phyloP scores from a whole-genome alignment of 768 basidiomycete genomes.

The Panaeolus cyanescens region DNA sequence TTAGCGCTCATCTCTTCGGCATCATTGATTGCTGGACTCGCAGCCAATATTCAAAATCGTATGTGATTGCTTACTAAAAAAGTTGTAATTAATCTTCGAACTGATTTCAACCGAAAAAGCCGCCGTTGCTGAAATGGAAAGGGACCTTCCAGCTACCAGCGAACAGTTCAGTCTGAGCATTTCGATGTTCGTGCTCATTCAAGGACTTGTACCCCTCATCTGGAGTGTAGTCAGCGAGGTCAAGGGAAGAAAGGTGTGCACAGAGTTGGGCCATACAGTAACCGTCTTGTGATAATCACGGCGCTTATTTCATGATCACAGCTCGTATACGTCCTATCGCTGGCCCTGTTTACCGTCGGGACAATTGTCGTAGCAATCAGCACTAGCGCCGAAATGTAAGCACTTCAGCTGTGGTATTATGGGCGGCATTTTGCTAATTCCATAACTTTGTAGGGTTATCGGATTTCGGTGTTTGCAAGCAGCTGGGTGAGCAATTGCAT shows the following conservation, averaged over 20 bases:
- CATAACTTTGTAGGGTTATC: slow-evolving; percentile 44
- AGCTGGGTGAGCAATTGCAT: slow-evolving; percentile 45
- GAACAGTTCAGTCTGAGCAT: slow-evolving; percentile 67
- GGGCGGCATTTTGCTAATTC: background rate
- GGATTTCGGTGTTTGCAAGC: slow-evolving; percentile 73
- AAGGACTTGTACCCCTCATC: slow-evolving; percentile 65
- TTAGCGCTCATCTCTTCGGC: slow-evolving; percentile 53
- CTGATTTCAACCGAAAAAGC: too few species aligned
- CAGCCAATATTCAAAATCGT: slow-evolving; percentile 68
- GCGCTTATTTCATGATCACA: background rate
- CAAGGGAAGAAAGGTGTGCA: slow-evolving; percentile 70
- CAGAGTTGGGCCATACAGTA: too few species aligned
- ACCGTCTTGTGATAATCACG: too few species aligned
- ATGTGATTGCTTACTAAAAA: too few species aligned
- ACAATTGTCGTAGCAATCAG: slow-evolving; percentile 60
- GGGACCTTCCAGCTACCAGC: slow-evolving; percentile 58
- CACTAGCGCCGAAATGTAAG: slow-evolving; percentile 41
- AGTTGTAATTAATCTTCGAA: too few species aligned
- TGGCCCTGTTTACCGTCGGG: slow-evolving; percentile 54
- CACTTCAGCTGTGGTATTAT: background rate
- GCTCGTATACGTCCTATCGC: slow-evolving; percentile 56
- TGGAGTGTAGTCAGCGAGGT: slow-evolving; percentile 78
- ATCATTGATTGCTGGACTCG: slow-evolving; percentile 59
- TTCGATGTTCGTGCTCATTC: slow-evolving; percentile 72
- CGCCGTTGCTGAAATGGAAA: slow-evolving; percentile 60